A percentile compares a stretch with the other conserved stretches of the same genome.
Evolutionary conservation across 2,329 filamentous ascomycete species (phyloP).

Genomic region (Aspergillus fumigatiaffinis): DNA sequence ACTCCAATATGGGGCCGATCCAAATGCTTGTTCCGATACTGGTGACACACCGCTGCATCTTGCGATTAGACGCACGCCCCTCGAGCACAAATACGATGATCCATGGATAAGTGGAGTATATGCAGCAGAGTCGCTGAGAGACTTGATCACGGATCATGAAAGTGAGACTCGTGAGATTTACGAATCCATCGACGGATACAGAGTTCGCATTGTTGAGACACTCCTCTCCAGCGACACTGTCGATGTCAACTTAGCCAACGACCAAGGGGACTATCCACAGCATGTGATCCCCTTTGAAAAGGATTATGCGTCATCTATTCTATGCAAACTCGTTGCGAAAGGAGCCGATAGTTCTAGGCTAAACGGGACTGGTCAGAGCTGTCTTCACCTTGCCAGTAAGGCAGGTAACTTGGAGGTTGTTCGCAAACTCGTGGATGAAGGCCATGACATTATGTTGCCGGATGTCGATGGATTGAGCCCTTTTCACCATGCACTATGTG

Average conservation of each 20-base stretch:
- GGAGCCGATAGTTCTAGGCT: slow-evolving; percentile 9
- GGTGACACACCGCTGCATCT: slow-evolving; percentile 16
- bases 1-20: slow-evolving; percentile 9
- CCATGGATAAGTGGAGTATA: slow-evolving; percentile 10
- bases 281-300: slow-evolving; percentile 12
- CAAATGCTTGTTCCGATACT: slow-evolving; percentile 8
- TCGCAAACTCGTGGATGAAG: slow-evolving; percentile 9
- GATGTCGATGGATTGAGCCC: slow-evolving; percentile 9
- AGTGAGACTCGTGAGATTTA: slow-evolving; percentile 10
- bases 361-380: slow-evolving; percentile 11
- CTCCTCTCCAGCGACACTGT: slow-evolving; percentile 9
- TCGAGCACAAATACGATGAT: slow-evolving; percentile 11
- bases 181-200: slow-evolving; percentile 5
- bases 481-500: slow-evolving; percentile 6
- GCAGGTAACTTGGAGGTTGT: slow-evolving; percentile 12
- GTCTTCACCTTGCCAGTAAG: slow-evolving; percentile 13
- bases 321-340: slow-evolving; percentile 10
- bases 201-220: slow-evolving; percentile 7
- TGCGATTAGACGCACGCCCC: slow-evolving; percentile 8
- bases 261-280: slow-evolving; percentile 10
- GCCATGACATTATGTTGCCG: slow-evolving; percentile 7
- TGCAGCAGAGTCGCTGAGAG: slow-evolving; percentile 7
- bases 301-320: slow-evolving; percentile 4
- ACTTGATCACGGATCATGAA: slow-evolving; percentile 8
- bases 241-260: slow-evolving; percentile 13